A percentile compares a stretch with the other conserved stretches of the same genome.
phyloP scores from a whole-genome alignment of 345 rosid genomes.

The Draba incana region DNA sequence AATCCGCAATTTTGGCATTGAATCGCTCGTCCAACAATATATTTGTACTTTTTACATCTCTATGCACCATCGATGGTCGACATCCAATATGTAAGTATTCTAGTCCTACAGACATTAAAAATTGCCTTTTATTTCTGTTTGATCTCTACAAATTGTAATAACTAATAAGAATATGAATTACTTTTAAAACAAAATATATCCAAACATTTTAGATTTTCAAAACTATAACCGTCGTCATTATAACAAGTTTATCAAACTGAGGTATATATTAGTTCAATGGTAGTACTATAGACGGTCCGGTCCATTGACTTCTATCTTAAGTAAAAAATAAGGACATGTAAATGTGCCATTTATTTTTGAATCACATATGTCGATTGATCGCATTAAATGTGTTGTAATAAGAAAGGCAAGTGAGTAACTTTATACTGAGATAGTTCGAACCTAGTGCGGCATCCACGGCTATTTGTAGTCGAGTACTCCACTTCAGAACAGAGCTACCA shows the following conservation, averaged over 20 bases:
- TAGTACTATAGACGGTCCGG: no score
- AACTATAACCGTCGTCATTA: no score
- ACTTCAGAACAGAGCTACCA: background rate
- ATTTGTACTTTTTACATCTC: slow-evolving; percentile 17
- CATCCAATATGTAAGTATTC: slow-evolving; percentile 23
- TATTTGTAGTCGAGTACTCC: slow-evolving; percentile 46
- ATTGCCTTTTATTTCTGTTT: background rate
- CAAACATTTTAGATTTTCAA: no score
- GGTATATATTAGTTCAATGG: no score
- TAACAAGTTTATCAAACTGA: no score
- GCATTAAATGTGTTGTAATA: background rate
- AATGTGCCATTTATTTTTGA: background rate
- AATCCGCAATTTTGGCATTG: slow-evolving; percentile 41
- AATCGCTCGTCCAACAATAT: slow-evolving; percentile 43
- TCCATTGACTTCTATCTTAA: no score
- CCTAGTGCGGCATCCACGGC: slow-evolving; percentile 51
- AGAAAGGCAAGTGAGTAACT: background rate
- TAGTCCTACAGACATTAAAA: background rate
- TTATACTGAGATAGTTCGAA: background rate
- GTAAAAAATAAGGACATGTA: no score
- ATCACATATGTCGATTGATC: background rate
- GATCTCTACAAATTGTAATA: background rate
- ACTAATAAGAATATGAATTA: no score
- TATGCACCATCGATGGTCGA: slow-evolving; percentile 12
- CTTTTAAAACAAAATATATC: no score